phyloP scores from a whole-genome alignment of 495 filamentous ascomycete species.

The Hypoxylon intermedium region DNA sequence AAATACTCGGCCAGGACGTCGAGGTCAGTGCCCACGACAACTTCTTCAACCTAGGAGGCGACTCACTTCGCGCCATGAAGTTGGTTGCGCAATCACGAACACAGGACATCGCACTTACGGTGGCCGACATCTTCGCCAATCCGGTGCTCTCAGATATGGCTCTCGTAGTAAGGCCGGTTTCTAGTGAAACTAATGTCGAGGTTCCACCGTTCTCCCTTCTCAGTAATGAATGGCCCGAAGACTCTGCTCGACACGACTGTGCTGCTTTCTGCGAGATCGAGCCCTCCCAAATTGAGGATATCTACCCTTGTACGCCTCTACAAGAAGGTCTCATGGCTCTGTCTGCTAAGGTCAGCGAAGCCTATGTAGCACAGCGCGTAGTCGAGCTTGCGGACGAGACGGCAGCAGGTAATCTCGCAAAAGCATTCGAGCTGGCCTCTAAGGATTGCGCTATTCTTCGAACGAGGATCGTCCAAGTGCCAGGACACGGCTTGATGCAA shows the following conservation, averaged over 20 bases:
- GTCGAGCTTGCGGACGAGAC: slow-evolving; percentile 44
- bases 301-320: slow-evolving; percentile 73
- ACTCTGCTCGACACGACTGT: slow-evolving; percentile 36
- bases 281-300: slow-evolving; percentile 57
- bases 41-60: slow-evolving; percentile 63
- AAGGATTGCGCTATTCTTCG: slow-evolving; percentile 61
- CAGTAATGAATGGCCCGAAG: slow-evolving; percentile 32
- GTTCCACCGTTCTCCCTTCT: slow-evolving; percentile 45
- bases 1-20: slow-evolving; percentile 40
- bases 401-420: slow-evolving; percentile 49
- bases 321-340: slow-evolving; percentile 74
- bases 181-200: slow-evolving; percentile 12
- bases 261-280: slow-evolving; percentile 42
- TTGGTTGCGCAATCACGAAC: slow-evolving; percentile 54
- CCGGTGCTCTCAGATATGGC: slow-evolving; percentile 52
- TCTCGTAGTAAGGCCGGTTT: slow-evolving; percentile 26
- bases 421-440: slow-evolving; percentile 59
- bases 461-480: slow-evolving; percentile 65
- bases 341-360: slow-evolving; percentile 62
- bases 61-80: slow-evolving; percentile 62
- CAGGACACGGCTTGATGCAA: slow-evolving; percentile 62
- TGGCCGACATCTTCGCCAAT: slow-evolving; percentile 54
- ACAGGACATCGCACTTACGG: slow-evolving; percentile 48
- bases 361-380: slow-evolving; percentile 64
- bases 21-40: slow-evolving; percentile 48